Base-by-base conservation (phyloP, 768 basidiomycete species). In the Phylloporus sp. region DNA sequence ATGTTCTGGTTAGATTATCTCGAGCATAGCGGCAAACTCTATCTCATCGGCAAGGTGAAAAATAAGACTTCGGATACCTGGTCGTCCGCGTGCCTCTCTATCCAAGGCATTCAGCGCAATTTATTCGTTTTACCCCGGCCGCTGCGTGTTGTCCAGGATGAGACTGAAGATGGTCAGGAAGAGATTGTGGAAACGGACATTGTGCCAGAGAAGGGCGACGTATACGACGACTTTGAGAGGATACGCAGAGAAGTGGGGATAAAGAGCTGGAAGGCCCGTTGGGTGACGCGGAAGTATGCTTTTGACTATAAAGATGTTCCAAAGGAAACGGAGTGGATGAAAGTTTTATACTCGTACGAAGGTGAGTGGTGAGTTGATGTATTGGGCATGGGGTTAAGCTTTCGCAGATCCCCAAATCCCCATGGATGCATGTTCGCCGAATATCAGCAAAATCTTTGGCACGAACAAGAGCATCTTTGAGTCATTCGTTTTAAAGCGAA, bases 1-100 rank as follows among this genome's bases (percentile, higher is more conserved):
- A 94, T 99, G 76, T 99, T 86, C 75, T 99, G 97, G 97, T 75
- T 97, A 20, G 97, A 99, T 64, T 92, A 92, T 62, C 81, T 95
- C 29, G 93, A 98, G 65, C 79, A 81, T 43, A 81, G 88, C 15
- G 95, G 94, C 15, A 82, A 80, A 53, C 74, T 99, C 4, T 87
- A 91, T 65, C 87, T 99, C 57, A 81, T 91, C 39, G 97, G 97
- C 7, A 98, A 98, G 71, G 80, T 94, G 38, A 82, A 87, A 59
- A 92, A 95, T 70, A 86, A 86, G 69, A 70, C 74, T 5, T 79
- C 81, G 4, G 48, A 53, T 42, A 63, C 75, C 8, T 95, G 86
- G 82, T 72, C 91, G 4, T 95, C 91, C 7, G 91, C 89, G 56
- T 95, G 92, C 60, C 77, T 98, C 35, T 87, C 86, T 2, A 80